phyloP scores from a whole-genome alignment of 345 rosid genomes.

The Cardamine occulta region DNA sequence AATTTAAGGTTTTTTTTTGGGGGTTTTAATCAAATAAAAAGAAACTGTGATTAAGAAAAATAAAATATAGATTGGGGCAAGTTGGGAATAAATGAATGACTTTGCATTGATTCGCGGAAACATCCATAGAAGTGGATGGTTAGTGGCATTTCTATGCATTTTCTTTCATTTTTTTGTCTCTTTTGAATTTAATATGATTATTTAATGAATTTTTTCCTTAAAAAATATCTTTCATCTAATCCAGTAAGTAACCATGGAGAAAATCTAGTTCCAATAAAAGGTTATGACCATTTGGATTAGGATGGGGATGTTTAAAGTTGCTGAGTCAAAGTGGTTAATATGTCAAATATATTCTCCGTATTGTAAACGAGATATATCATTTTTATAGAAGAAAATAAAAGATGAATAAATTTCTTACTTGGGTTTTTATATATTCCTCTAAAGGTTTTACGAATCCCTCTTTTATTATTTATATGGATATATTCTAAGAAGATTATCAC shows the following conservation, averaged over 20 bases:
- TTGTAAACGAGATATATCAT: not conserved
- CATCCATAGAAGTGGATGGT: conserved; percentile 47
- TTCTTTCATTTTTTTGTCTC: not conserved
- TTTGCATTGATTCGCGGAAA: conserved; percentile 52
- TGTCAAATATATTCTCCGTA: conserved; percentile 23
- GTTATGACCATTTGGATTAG: conserved; percentile 35
- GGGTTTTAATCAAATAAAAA: not conserved
- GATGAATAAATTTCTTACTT: not conserved
- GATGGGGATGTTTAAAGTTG: conserved; percentile 1
- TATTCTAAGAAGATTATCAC: not conserved
- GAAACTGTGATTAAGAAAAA: conserved; percentile 37
- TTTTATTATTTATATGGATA: not conserved
- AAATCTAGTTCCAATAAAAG: conserved; percentile 33
- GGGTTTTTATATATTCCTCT: not conserved
- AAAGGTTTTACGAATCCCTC: not conserved
- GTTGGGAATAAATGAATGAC: conserved; percentile 46
- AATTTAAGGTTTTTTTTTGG: conserved; percentile 17
- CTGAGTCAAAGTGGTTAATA: conserved; percentile 35
- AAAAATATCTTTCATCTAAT: conserved; percentile 12
- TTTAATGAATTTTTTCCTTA: not conserved
- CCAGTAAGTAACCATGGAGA: conserved; percentile 34
- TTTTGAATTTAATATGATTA: conserved; percentile 1
- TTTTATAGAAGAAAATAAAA: not conserved
- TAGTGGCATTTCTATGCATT: conserved; percentile 39
- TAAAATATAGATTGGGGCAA: conserved; percentile 33